Evolutionary conservation across 2,329 filamentous ascomycete species (phyloP).

Genomic region (Pleurostoma richardsiae): DNA sequence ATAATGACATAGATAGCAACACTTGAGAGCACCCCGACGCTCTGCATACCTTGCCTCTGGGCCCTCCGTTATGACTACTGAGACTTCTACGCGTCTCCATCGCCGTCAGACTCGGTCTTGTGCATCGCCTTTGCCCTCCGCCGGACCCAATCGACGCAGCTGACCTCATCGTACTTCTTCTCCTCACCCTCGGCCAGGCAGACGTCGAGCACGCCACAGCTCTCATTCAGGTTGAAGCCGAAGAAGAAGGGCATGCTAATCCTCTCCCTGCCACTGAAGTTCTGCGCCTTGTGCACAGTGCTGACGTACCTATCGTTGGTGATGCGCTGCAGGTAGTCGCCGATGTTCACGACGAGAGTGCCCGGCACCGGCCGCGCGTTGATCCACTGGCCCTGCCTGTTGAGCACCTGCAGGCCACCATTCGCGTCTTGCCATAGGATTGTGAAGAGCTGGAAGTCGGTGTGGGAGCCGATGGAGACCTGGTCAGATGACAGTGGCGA

Average conservation of each 20-base stretch:
- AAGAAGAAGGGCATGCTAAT: conserved; percentile 44
- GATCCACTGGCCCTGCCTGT: conserved; percentile 32
- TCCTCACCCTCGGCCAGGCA: conserved; percentile 26
- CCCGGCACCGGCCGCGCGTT: conserved; percentile 31
- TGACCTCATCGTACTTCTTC: conserved; percentile 31
- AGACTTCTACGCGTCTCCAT: background rate
- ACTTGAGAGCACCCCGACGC: no score
- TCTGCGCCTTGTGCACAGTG: conserved; percentile 43
- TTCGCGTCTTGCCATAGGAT: conserved; percentile 37
- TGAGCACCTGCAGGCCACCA: conserved; percentile 37
- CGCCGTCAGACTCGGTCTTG: conserved; percentile 5
- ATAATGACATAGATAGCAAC: no score
- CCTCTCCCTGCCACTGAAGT: conserved; percentile 29
- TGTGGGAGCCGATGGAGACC: conserved; percentile 44
- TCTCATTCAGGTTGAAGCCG: conserved; percentile 32
- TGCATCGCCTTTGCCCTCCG: conserved; percentile 28
- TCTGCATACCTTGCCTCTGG: no score
- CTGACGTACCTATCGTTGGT: conserved; percentile 44
- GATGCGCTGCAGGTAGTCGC: conserved; percentile 43
- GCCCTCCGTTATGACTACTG: background rate
- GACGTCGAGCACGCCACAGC: conserved; percentile 30
- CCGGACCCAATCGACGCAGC: conserved; percentile 31
- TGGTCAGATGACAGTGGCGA: conserved; percentile 10
- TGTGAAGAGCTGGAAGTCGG: conserved; percentile 48
- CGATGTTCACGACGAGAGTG: conserved; percentile 47